Evolutionary conservation across 2,329 filamentous ascomycete species (phyloP).

Genomic region (Pleurostoma richardsiae): DNA sequence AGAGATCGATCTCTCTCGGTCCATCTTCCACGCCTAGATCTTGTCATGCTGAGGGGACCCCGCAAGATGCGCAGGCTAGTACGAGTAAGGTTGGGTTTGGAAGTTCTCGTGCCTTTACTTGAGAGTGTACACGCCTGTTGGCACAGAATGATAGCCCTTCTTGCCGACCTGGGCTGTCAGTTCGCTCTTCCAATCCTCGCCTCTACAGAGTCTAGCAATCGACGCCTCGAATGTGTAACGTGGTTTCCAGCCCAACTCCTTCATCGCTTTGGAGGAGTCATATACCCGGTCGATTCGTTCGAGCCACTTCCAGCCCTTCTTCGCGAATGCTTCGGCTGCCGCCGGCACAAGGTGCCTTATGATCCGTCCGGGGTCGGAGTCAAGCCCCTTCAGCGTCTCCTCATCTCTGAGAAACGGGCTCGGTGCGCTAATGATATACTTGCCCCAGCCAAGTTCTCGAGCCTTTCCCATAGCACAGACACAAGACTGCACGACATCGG

Average conservation of each 20-base stretch:
- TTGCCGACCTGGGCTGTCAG: slow-evolving; percentile 32
- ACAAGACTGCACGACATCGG: slow-evolving; percentile 35
- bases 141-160: slow-evolving; percentile 36
- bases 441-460: slow-evolving; percentile 24
- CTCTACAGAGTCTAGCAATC: slow-evolving; percentile 25
- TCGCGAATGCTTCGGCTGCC: slow-evolving; percentile 21
- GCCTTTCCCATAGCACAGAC: slow-evolving; percentile 30
- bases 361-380: slow-evolving; percentile 22
- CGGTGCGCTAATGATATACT: slow-evolving; percentile 38
- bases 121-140: slow-evolving; percentile 36
- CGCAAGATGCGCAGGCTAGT: no score
- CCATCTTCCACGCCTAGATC: no score
- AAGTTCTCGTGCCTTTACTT: background rate
- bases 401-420: slow-evolving; percentile 28
- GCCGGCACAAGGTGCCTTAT: slow-evolving; percentile 19
- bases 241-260: slow-evolving; percentile 36
- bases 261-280: slow-evolving; percentile 32
- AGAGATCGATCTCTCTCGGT: no score
- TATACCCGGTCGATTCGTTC: slow-evolving; percentile 37
- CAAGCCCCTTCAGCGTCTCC: slow-evolving; percentile 24
- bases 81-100: no score
- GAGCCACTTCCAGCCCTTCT: slow-evolving; percentile 29
- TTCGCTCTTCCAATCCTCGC: slow-evolving; percentile 32
- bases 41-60: no score
- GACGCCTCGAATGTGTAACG: slow-evolving; percentile 31